These are phyloP conservation scores for Gaeumannomyces tritici DNA, from an alignment of 2,329 filamentous ascomycete species.

Conservation along the genomic window DNA sequence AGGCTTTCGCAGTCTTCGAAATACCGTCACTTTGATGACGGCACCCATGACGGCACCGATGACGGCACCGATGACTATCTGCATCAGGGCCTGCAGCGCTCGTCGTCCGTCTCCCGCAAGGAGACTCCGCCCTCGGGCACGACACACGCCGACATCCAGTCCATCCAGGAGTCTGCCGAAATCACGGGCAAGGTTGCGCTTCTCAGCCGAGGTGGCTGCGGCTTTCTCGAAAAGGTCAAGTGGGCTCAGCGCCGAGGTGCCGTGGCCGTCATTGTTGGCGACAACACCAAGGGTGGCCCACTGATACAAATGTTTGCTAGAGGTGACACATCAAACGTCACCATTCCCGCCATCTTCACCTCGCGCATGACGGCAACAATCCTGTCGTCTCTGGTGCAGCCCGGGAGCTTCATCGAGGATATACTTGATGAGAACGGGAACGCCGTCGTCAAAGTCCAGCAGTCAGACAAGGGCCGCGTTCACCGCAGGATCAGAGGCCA, in stretches of 20 bases:
- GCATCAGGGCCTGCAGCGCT: slow-evolving; percentile 37
- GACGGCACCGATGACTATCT: slow-evolving; percentile 84
- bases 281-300: slow-evolving; percentile 80
- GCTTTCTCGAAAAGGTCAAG: slow-evolving; percentile 93
- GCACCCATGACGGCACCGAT: no score
- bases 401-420: slow-evolving; percentile 53
- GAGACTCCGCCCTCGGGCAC: slow-evolving; percentile 23
- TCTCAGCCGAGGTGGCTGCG: slow-evolving; percentile 85
- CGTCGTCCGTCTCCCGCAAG: slow-evolving; percentile 11
- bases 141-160: slow-evolving; percentile 82
- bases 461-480: slow-evolving; percentile 28
- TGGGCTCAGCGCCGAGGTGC: slow-evolving; percentile 91
- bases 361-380: slow-evolving; percentile 91
- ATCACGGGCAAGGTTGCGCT: slow-evolving; percentile 90
- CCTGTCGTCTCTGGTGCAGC: slow-evolving; percentile 75
- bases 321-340: slow-evolving; percentile 89
- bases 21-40: slow-evolving; percentile 44
- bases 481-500: slow-evolving; percentile 23
- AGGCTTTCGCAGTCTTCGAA: neutral
- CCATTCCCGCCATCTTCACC: slow-evolving; percentile 90
- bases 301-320: slow-evolving; percentile 98
- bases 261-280: slow-evolving; percentile 84
- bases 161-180: slow-evolving; percentile 81
- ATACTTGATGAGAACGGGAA: slow-evolving; percentile 51
- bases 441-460: slow-evolving; percentile 42